Percentiles rank a stretch among this genome's conserved stretches.
Conservation (phyloP, 768 basidiomycete species). For the Mycena albidolilacea region DNA sequence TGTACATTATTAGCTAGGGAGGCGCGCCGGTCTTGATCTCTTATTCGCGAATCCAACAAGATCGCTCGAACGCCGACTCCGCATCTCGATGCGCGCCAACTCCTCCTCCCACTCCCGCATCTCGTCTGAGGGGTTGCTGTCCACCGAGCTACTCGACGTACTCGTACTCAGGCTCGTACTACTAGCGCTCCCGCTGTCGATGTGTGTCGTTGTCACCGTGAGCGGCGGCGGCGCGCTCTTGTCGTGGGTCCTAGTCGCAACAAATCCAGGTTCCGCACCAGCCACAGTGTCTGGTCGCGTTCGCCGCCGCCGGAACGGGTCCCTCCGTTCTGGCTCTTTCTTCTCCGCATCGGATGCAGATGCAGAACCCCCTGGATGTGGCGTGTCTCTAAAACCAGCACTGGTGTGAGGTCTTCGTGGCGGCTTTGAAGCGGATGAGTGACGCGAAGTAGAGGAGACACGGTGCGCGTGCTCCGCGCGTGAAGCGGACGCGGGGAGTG, state of each 20-base stretch:
- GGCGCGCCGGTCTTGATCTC: slow-evolving; percentile 33
- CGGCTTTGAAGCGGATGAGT: slow-evolving; percentile 46
- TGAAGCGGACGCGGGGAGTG: slow-evolving; percentile 59
- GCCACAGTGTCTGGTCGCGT: slow-evolving; percentile 19
- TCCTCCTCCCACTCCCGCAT: slow-evolving; percentile 86
- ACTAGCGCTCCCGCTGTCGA: slow-evolving; percentile 48
- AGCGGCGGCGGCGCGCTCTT: slow-evolving; percentile 27
- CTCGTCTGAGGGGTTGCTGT: slow-evolving; percentile 50
- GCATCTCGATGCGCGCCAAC: slow-evolving; percentile 77
- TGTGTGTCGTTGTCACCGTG: slow-evolving; percentile 43
- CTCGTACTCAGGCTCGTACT: slow-evolving; percentile 51
- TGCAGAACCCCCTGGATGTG: slow-evolving; percentile 45
- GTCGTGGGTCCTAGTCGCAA: slow-evolving; percentile 23
- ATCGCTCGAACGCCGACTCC: slow-evolving; percentile 68
- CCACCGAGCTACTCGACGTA: slow-evolving; percentile 49
- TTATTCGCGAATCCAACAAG: slow-evolving; percentile 61
- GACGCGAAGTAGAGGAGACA: slow-evolving; percentile 45
- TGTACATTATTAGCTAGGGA: slow-evolving; percentile 9
- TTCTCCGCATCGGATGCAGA: slow-evolving; percentile 29
- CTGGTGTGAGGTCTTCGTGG: slow-evolving; percentile 79
- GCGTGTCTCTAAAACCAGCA: slow-evolving; percentile 77
- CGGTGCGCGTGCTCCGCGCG: slow-evolving; percentile 41
- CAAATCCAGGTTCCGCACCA: not conserved
- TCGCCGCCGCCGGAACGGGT: slow-evolving; percentile 29
- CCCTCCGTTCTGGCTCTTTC: slow-evolving; percentile 15